A percentile compares a stretch with the other conserved stretches of the same genome.
Evolutionary conservation across 2,329 filamentous ascomycete species (phyloP).

Genomic region (Endoconidiophora laricicola): DNA sequence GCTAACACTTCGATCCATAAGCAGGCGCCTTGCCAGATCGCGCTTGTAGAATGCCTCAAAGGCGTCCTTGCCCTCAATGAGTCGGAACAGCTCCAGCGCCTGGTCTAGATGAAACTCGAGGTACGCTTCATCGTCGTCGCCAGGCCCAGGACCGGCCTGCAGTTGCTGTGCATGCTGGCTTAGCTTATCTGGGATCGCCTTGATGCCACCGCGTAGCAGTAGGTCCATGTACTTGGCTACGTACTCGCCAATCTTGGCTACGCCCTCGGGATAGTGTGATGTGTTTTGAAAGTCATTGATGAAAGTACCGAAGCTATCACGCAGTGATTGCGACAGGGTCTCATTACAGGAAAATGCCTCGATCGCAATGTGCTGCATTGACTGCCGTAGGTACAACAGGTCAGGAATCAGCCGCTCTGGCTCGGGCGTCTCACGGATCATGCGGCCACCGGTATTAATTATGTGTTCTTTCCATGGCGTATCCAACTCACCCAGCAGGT

Average conservation of each 20-base stretch:
- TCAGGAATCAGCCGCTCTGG: conserved; percentile 75
- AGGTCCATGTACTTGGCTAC: conserved; percentile 93
- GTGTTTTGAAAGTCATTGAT: conserved; percentile 77
- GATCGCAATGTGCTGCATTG: conserved; percentile 60
- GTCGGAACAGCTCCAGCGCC: conserved; percentile 85
- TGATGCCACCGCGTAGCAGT: conserved; percentile 73
- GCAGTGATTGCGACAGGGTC: conserved; percentile 58
- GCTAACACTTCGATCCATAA: conserved; percentile 86
- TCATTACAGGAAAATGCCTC: conserved; percentile 63
- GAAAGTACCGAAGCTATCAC: conserved; percentile 74
- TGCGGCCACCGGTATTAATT: conserved; percentile 51
- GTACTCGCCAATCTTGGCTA: conserved; percentile 94
- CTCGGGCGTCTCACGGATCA: conserved; percentile 65
- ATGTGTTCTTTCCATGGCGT: conserved; percentile 68
- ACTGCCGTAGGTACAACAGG: conserved; percentile 63
- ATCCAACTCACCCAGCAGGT: conserved; percentile 53
- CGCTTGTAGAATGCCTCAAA: conserved; percentile 99
- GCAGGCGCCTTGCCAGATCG: conserved; percentile 71
- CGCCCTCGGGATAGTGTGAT: conserved; percentile 60
- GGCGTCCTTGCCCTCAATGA: conserved; percentile 91
- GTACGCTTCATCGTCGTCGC: conserved; percentile 62
- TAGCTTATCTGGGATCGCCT: conserved; percentile 44
- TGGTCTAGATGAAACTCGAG: conserved; percentile 85
- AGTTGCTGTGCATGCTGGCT: conserved; percentile 27
- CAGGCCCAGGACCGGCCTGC: conserved; percentile 11